Base-by-base conservation (phyloP, 805 yeast genomes). In the Pichia nakasei region DNA sequence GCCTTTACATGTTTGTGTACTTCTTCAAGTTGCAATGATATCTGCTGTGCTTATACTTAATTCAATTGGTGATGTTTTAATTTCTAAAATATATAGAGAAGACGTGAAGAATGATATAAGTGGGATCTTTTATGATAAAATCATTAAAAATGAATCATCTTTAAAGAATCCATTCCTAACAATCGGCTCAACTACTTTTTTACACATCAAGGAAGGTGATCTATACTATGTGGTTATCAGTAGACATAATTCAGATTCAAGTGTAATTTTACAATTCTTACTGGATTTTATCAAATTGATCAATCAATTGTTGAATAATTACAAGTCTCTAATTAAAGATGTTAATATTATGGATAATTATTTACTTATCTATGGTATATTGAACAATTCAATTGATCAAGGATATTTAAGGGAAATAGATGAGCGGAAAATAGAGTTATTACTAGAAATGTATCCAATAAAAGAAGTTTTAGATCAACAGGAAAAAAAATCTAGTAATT, bases 41-140 rank as follows among this genome's bases (percentile, higher is more conserved):
- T 75, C 86, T 39, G 96, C 87, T 0, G 59, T 91, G n/a, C 77
- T 89, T 53, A 68, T 91, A 15, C 85, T 75, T 66, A 85, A 83
- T 54, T 70, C 72, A 43, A 78, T 82, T 47, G 97, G 97, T 5
- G 97, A 89, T 58, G 78, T 87, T 19, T 67, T 91, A 35, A 76
- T 89, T 42, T 80, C 93, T 20, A 76, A 84, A 43, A 58, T 85
- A 32, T 81, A 80, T 60, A 72, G 81, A 45, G 87, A 83, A 43
- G 86, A 89, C 2, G 76, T 87, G 44, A 78, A 85, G 52, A 65
- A 91, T 42, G 83, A 83, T 43, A 79, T 89, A 19, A 70, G 93
- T 17, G 97, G 89, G 53, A 85, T 88, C 26, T 91, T 91, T 57
- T 74, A 96, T n/a, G 81, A 88, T 43, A 96, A 91, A 58, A 96